Evolutionary conservation across 2,329 filamentous ascomycete species (phyloP).

Genomic region (Penicillium vulpinum): DNA sequence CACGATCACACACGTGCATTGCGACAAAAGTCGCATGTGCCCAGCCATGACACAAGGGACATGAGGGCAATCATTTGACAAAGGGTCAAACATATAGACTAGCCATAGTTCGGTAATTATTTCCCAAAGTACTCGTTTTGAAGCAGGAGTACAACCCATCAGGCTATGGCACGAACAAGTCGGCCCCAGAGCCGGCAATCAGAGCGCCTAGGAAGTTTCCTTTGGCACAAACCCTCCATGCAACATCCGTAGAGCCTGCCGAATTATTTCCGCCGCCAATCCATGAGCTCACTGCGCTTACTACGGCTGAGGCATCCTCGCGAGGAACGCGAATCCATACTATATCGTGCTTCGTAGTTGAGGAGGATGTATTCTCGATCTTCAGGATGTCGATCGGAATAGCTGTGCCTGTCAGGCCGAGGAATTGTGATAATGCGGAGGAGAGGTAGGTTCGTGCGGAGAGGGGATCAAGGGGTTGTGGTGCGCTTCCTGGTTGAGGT

Average conservation of each 20-base stretch:
- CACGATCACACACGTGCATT: neutral
- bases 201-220: slow-evolving; percentile 40
- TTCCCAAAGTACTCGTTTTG: neutral
- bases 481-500: slow-evolving; percentile 27
- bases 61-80: neutral
- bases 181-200: slow-evolving; percentile 35
- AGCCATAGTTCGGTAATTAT: neutral
- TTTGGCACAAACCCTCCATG: slow-evolving; percentile 42
- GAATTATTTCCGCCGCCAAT: slow-evolving; percentile 32
- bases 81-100: neutral
- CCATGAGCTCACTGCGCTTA: slow-evolving; percentile 50
- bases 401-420: slow-evolving; percentile 48
- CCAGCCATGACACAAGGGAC: neutral
- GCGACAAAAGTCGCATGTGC: neutral
- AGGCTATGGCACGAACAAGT: slow-evolving; percentile 34
- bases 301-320: slow-evolving; percentile 46
- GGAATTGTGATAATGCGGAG: slow-evolving; percentile 49
- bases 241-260: slow-evolving; percentile 25
- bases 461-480: slow-evolving; percentile 43
- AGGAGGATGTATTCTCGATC: slow-evolving; percentile 20
- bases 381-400: slow-evolving; percentile 52
- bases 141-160: neutral
- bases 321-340: slow-evolving; percentile 49
- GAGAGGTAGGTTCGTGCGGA: slow-evolving; percentile 49
- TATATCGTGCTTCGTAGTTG: slow-evolving; percentile 1